Conservation (phyloP, 371 early-diverging fungal genomes). For the Syncephalis plumigaleata region DNA sequence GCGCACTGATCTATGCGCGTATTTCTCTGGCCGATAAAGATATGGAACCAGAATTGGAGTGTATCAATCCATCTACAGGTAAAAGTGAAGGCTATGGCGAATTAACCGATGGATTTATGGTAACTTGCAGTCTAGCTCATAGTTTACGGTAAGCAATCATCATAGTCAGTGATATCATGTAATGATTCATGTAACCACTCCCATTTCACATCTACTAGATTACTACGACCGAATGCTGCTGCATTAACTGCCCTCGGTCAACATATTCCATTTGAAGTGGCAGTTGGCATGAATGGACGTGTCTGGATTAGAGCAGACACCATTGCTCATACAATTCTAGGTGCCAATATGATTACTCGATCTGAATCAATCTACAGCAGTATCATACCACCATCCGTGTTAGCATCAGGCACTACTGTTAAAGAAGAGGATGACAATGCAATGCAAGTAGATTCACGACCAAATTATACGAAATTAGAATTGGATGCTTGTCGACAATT, state of each 20-base stretch:
- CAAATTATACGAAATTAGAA: no score
- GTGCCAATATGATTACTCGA: slow-evolving; percentile 52
- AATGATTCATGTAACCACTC: not conserved
- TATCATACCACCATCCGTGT: slow-evolving; percentile 30
- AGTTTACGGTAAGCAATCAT: slow-evolving; percentile 29
- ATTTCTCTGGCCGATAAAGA: slow-evolving; percentile 76
- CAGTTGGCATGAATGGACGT: slow-evolving; percentile 86
- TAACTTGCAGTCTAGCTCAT: slow-evolving; percentile 59
- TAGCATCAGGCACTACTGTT: no score
- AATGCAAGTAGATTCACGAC: no score
- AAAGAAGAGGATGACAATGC: no score
- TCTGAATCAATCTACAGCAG: slow-evolving; percentile 44
- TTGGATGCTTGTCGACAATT: no score
- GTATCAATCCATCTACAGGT: slow-evolving; percentile 53
- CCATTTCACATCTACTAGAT: slow-evolving; percentile 14
- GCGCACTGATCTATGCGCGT: slow-evolving; percentile 67
- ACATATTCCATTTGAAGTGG: slow-evolving; percentile 67
- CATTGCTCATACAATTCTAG: slow-evolving; percentile 32
- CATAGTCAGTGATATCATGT: not conserved
- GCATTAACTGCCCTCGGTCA: slow-evolving; percentile 46
- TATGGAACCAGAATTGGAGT: slow-evolving; percentile 92
- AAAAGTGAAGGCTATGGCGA: slow-evolving; percentile 70
- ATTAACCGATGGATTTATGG: slow-evolving; percentile 42
- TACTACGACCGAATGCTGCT: slow-evolving; percentile 49
- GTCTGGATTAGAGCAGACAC: slow-evolving; percentile 63